These are phyloP conservation scores for Phragmites australis DNA, from an alignment of 176 grass and related monocot genomes.

Conservation along the genomic window DNA sequence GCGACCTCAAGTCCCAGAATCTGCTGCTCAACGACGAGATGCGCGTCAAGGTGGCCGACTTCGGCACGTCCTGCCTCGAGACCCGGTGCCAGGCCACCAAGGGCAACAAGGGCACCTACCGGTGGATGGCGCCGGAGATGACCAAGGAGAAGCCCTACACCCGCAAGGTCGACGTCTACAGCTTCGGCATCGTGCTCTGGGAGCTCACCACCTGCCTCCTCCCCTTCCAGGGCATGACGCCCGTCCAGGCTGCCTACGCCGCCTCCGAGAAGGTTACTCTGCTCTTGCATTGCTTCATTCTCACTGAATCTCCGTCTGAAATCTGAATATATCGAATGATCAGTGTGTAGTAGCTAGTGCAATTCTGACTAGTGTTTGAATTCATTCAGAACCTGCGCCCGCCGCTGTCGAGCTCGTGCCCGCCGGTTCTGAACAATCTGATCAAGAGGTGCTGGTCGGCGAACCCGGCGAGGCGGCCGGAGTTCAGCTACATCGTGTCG, in stretches of 20 bases:
- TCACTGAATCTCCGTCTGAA: not conserved
- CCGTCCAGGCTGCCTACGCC: constrained; percentile 94
- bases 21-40: constrained; percentile 95
- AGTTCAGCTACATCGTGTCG: constrained; percentile 93
- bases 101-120: constrained; percentile 96
- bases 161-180: constrained; percentile 95
- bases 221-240: constrained; percentile 96
- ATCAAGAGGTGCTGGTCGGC: constrained; percentile 90
- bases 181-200: constrained; percentile 98
- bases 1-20: constrained; percentile 98
- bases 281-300: not conserved
- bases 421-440: constrained; percentile 79
- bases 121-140: constrained; percentile 99
- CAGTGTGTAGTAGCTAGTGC: not conserved
- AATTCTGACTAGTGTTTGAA: not conserved
- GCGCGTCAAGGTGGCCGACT: constrained; percentile 96
- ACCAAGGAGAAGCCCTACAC: constrained; percentile 95
- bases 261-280: constrained; percentile 69
- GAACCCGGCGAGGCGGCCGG: constrained; percentile 78
- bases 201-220: constrained; percentile 97
- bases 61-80: constrained; percentile 94
- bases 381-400: constrained; percentile 69
- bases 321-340: too few species aligned
- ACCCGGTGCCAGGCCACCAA: constrained; percentile 68
- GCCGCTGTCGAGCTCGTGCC: constrained; percentile 71